Conservation (phyloP, 2,329 filamentous ascomycete genomes). For the Colletotrichum sp. region DNA sequence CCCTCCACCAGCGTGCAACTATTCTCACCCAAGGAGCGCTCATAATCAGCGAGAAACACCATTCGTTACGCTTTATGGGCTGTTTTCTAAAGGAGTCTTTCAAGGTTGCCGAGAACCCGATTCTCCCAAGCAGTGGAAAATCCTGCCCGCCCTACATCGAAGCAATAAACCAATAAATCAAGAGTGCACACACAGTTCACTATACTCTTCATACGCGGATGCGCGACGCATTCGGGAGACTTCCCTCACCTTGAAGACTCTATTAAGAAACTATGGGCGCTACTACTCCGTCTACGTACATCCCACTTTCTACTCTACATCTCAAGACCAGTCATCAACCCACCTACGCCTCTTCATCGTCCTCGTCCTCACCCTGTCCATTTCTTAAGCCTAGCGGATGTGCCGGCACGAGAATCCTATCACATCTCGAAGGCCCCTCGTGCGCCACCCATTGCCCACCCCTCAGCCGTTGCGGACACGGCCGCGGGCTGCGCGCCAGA, state of each 20-base stretch:
- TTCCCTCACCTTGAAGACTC: background rate
- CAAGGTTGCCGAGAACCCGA: too few species aligned
- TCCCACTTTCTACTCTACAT: background rate
- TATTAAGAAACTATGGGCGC: fast-evolving
- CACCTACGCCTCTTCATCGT: background rate
- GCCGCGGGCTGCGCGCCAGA: background rate
- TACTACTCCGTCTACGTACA: background rate
- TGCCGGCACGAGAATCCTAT: background rate
- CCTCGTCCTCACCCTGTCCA: background rate
- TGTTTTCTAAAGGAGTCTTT: too few species aligned
- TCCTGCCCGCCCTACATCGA: too few species aligned
- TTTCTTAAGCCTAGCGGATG: background rate
- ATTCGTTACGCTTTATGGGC: too few species aligned
- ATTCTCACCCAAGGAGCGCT: too few species aligned
- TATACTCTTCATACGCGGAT: too few species aligned
- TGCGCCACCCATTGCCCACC: background rate
- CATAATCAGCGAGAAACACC: too few species aligned
- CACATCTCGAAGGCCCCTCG: background rate
- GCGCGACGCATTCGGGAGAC: background rate
- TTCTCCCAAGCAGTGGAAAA: background rate
- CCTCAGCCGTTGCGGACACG: background rate
- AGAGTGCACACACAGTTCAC: too few species aligned
- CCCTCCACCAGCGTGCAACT: too few species aligned
- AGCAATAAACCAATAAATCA: background rate
- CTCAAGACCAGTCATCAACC: background rate